phyloP scores from a whole-genome alignment of 257 asterid genomes.

The Capsicum rhomboideum region DNA sequence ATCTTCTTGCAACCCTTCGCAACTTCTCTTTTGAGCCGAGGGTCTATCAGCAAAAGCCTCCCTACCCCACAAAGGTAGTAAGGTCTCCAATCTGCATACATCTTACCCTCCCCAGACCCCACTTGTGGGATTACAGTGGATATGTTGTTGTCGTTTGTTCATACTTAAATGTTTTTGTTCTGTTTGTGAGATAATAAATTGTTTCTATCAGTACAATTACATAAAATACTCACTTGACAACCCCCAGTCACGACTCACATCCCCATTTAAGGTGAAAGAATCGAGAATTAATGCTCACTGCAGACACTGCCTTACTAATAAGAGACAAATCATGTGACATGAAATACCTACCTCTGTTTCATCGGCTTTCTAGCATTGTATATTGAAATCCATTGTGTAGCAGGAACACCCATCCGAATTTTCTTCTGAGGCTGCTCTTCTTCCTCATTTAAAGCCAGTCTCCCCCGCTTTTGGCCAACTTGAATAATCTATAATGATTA shows the following conservation, averaged over 20 bases:
- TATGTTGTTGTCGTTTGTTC: not conserved
- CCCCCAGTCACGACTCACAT: not conserved
- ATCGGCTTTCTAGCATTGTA: constrained; percentile 42
- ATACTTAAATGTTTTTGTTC: not conserved
- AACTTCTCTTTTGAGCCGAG: too few species aligned
- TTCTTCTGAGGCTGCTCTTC: constrained; percentile 39
- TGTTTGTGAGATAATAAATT: not conserved
- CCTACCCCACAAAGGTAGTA: not conserved
- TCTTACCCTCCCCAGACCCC: not conserved
- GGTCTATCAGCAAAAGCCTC: too few species aligned
- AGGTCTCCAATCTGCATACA: not conserved
- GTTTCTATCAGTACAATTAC: not conserved
- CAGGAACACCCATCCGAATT: constrained; percentile 33
- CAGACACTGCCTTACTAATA: not conserved
- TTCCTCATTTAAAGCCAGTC: constrained; percentile 25
- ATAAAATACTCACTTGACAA: not conserved
- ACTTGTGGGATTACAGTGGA: not conserved
- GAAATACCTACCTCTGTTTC: constrained; percentile 32
- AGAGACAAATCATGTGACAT: not conserved
- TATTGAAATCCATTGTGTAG: constrained; percentile 41
- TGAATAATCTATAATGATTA: constrained; percentile 18
- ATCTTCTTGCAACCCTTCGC: too few species aligned
- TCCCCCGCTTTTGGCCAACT: constrained; percentile 32
- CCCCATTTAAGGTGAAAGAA: not conserved
- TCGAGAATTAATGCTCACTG: not conserved